phyloP scores from a whole-genome alignment of 2,329 filamentous ascomycete genomes.

The Epichloe sylvatica region DNA sequence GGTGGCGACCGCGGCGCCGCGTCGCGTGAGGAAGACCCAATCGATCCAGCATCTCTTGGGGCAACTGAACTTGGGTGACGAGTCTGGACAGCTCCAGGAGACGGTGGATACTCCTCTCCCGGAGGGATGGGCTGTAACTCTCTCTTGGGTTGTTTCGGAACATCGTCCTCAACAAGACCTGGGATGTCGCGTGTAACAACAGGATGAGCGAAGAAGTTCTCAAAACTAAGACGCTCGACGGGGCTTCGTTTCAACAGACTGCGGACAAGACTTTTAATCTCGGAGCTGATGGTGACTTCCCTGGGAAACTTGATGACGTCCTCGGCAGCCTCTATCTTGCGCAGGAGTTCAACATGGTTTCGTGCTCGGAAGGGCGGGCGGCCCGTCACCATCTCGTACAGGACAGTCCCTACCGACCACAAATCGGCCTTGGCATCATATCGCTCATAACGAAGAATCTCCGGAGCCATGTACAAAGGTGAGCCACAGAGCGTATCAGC shows the following conservation, averaged over 20 bases:
- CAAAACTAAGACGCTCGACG: conserved; percentile 71
- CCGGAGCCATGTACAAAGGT: conserved; percentile 95
- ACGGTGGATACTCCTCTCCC: conserved; percentile 14
- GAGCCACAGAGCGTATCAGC: conserved; percentile 95
- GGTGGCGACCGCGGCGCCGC: conserved; percentile 26
- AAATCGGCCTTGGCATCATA: conserved; percentile 95
- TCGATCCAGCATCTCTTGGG: conserved; percentile 19
- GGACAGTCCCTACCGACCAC: conserved; percentile 92
- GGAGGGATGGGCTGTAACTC: conserved; percentile 24
- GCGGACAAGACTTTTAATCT: conserved; percentile 70
- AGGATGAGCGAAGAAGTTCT: conserved; percentile 65
- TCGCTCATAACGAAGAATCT: conserved; percentile 92
- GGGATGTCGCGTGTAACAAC: conserved; percentile 67
- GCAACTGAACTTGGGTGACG: conserved; percentile 23
- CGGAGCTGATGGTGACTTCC: conserved; percentile 58
- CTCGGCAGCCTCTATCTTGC: conserved; percentile 79
- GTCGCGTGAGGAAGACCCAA: conserved; percentile 30
- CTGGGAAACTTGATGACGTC: conserved; percentile 74
- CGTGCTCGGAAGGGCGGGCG: conserved; percentile 80
- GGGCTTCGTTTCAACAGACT: conserved; percentile 73
- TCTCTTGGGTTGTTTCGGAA: conserved; percentile 28
- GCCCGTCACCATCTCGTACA: conserved; percentile 90
- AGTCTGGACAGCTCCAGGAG: conserved; percentile 12
- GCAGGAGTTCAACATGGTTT: conserved; percentile 87
- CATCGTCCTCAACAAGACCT: conserved; percentile 65